Evolutionary conservation across 768 basidiomycete genomes (phyloP).

Genomic region (Termitomyces sp.): DNA sequence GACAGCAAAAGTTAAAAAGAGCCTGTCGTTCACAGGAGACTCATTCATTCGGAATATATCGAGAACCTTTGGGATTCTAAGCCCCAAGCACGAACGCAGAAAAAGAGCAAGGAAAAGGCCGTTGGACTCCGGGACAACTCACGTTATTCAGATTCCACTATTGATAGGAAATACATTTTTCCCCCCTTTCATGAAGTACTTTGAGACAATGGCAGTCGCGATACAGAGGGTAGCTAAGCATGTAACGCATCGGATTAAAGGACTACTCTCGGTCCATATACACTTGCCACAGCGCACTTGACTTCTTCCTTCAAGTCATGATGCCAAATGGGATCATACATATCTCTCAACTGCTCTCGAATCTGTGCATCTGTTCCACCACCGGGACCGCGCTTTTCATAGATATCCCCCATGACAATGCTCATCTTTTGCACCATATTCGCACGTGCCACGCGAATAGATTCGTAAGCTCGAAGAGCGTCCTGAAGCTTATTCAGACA

Average conservation of each 20-base stretch:
- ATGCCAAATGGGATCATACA: slow-evolving; percentile 45
- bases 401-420: slow-evolving; percentile 35
- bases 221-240: too few relatives aligned
- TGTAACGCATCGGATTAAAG: background rate
- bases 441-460: slow-evolving; percentile 37
- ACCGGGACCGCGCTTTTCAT: slow-evolving; percentile 31
- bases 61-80: too few relatives aligned
- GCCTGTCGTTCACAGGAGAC: too few relatives aligned
- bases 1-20: too few relatives aligned
- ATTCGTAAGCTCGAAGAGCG: slow-evolving; percentile 40
- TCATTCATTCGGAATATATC: too few relatives aligned
- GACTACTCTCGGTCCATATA: slow-evolving; percentile 6
- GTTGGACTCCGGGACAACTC: too few relatives aligned
- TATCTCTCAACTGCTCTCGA: slow-evolving; percentile 26
- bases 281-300: slow-evolving; percentile 19
- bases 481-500: slow-evolving; percentile 21
- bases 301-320: slow-evolving; percentile 41
- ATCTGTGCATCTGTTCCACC: slow-evolving; percentile 25
- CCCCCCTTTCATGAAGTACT: too few relatives aligned
- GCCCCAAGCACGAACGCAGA: too few relatives aligned
- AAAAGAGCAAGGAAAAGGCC: too few relatives aligned
- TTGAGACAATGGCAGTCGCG: too few relatives aligned
- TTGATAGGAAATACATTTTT: too few relatives aligned
- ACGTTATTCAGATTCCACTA: too few relatives aligned
- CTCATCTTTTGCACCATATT: slow-evolving; percentile 43